Evolutionary conservation across 495 filamentous ascomycete genomes (phyloP), one percentile per base, ranked within the genome.

Genomic region (Terfezia claveryi): DNA sequence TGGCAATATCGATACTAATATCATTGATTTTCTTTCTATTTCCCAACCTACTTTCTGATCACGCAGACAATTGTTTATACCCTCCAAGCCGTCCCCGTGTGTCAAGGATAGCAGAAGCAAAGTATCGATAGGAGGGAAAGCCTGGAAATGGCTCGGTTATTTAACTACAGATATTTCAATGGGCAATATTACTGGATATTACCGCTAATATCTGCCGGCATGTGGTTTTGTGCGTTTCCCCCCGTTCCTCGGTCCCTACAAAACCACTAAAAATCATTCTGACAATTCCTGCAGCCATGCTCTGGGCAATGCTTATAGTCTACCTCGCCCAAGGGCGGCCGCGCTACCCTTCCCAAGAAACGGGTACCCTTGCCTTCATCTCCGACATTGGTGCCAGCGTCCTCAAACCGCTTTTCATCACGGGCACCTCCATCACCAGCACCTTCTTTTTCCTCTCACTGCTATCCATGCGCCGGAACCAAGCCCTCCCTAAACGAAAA

Each of bases 401-500:
- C 0, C 70, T 94, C 3, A 86, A 94, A 58, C 91, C 91, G 0
- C 72, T 96, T 2, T 98, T 98, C 72, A 78, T 98, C 56, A 72
- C 79, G 10, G 87, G 87, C 54, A 81, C 80, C 68, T 70, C 74
- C 10, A 71, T 94, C 17, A 88, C 84, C 16, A 85, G 87, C 53
- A 71, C 94, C 37, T 82, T 86, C 58, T 78, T 98, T 56, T 85
- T 94, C 71, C 68, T 89, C 27, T 78, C 83, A 10, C 85, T 98
- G 57, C 68, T 80, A 36, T 67, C 81, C 27, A 91, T 94, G 73
- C 76, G 87, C 14, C 57, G 57, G 37, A 65, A 66, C 50, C 63
- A 66, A 51, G 55, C 55, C 16, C 58, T 66, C 2, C 50, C 50
- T 14, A 52, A 51, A 38, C 55, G 57, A 8, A 68, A 67, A 23